Evolutionary conservation across 192 early-diverging fungal species (phyloP), one percentile per base, ranked within the genome.

Genomic region (Funneliformis mosseae): DNA sequence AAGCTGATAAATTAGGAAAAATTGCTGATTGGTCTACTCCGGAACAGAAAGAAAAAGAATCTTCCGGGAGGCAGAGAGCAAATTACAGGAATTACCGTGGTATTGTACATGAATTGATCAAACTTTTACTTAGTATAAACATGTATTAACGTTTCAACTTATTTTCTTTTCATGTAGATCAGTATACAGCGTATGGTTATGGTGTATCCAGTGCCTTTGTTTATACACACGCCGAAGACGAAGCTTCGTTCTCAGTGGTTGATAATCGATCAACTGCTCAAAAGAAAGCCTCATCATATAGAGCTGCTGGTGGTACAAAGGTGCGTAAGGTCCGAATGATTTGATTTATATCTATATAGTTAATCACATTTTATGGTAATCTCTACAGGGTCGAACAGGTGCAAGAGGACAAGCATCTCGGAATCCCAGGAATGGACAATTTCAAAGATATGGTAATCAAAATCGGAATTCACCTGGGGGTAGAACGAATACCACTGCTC

Each of bases 231-330:
- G 94, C 90, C 43, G 93, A 95, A 80, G 97, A 99, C 82, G 98
- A 98, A 85, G 90, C 94, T 74, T 93, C 97, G 7, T 99, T 99
- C 92, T 96, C 96, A 25, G 92, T 98, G 76, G 97, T 97, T 42
- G 94, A 95, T 75, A 91, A 89, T 83, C 90, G 96, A 74, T 86
- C 90, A 11, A 83, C 88, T 73, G 86, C 90, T 38, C 84, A 84
- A 83, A 94, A 92, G 87, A 94, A 91, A 84, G 82, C 85, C n/a
- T 84, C 88, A 66, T 79, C 83, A 60, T 85, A 86, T 83, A 87
- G 87, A 70, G 83, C 83, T 41, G 81, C 84, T 18, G 87, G 89
- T 18, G 80, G 83, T 48, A 79, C 63, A 25, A 79, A 79, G 66
- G 77, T 69, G 33, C 0, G 43, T 16, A 75, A 7, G 1, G 3